phyloP scores from a whole-genome alignment of 2,329 filamentous ascomycete species.

The Cryphonectria radicalis region DNA sequence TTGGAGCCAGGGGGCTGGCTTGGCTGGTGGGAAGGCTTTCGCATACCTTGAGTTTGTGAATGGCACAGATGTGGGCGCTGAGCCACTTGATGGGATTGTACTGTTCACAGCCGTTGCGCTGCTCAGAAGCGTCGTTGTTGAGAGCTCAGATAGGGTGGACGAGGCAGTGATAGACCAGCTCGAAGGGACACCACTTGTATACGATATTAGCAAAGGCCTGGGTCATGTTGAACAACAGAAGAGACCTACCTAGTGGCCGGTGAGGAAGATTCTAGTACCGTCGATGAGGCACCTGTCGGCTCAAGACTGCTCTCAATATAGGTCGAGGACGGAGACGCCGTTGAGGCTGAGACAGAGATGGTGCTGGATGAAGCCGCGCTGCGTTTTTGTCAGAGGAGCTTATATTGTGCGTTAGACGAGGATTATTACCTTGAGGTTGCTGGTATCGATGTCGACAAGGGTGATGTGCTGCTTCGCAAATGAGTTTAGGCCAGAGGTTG shows the following conservation, averaged over 20 bases:
- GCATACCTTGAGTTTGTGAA: conserved; percentile 26
- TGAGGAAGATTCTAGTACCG: not conserved
- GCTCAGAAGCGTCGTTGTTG: not conserved
- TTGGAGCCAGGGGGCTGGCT: too few species aligned
- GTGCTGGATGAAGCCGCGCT: conserved; percentile 5
- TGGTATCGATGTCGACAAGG: conserved; percentile 1
- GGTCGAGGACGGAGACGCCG: conserved; percentile 9
- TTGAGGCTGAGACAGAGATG: not conserved
- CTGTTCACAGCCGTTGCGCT: conserved; percentile 8
- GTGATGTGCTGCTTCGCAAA: not conserved
- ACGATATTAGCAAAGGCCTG: not conserved
- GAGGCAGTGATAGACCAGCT: not conserved
- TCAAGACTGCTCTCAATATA: not conserved
- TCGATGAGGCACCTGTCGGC: conserved; percentile 1
- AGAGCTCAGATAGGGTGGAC: not conserved
- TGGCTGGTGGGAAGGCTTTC: not conserved
- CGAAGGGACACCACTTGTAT: not conserved
- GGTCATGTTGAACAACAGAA: not conserved
- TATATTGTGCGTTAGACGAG: not conserved
- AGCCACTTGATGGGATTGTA: conserved; percentile 28
- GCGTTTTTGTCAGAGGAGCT: not conserved
- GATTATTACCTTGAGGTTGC: conserved; percentile 11
- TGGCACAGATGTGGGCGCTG: conserved; percentile 25
- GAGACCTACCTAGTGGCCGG: conserved; percentile 13
- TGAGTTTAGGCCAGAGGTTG: not conserved